Base-by-base conservation (phyloP, 768 basidiomycete species). In the Xerocomellus intermedius region DNA sequence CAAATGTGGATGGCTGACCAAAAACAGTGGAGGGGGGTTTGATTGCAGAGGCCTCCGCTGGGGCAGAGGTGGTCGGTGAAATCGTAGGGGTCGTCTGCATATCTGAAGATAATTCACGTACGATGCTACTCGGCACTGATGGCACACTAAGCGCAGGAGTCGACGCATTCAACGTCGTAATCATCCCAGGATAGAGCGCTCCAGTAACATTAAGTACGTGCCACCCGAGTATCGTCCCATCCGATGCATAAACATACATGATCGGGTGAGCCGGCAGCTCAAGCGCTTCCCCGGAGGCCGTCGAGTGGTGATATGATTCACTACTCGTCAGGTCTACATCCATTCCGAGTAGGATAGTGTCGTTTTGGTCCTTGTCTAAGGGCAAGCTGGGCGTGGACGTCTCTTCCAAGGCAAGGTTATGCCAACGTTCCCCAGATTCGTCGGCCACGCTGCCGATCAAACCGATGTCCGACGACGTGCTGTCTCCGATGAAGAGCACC, bases 171-270 rank as follows among this genome's bases (percentile, higher is more conserved):
- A 66, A 36, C 22, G 43, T 30, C 9, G 69, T 62, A 7, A 77
- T 64, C 78, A 90, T 82, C 28, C 82, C 82, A 39, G 76, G 72
- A 63, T 90, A 91, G 8, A 79, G 73, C 17, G 60, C 68, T 1
- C 75, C 77, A 39, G 78, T 79, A 8, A 75, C 73, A 64, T 86
- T 82, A 36, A 88, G 80, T 21, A 87, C 64, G 65, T 84, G 76
- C 89, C 90, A 93, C 4, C 77, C 90, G 45, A 84, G 79, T 22
- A 93, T 51, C 0, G 89, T 88, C 19, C 90, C 90, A 63, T 93
- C 90, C 50, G 84, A 89, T 12, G 88, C 77, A 68, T 89, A 91
- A 3, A 82, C 85, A 66, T 84, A 91, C 69, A 91, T 71, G 52
- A 90, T 75, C 0, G 90, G 90, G 13, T 77, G 76, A 10, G 80